phyloP scores from a whole-genome alignment of 2,329 filamentous ascomycete genomes.

The Aspergillus pseudonomiae region DNA sequence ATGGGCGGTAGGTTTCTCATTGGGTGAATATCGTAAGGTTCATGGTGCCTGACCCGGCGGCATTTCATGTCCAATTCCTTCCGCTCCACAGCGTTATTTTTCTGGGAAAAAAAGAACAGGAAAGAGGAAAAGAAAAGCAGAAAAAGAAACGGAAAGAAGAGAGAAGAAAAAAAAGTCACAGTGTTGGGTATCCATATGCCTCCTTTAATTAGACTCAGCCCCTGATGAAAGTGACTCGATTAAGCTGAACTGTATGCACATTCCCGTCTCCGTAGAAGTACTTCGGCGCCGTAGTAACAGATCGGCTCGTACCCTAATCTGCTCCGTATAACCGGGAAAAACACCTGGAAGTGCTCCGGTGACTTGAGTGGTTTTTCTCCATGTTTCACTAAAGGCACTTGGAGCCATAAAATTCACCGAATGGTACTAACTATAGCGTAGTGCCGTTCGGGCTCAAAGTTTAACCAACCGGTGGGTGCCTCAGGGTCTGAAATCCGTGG shows the following conservation, averaged over 20 bases:
- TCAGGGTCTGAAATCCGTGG: background rate
- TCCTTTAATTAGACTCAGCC: background rate
- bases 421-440: background rate
- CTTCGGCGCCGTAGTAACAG: background rate
- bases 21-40: slow-evolving; percentile 1
- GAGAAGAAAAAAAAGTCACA: no score
- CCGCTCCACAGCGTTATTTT: background rate
- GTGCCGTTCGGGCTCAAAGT: background rate
- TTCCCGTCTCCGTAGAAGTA: background rate
- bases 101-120: background rate
- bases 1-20: background rate
- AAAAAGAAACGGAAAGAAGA: no score
- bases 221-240: background rate
- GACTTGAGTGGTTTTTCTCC: background rate
- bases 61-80: background rate
- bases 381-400: background rate
- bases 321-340: background rate
- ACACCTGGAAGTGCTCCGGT: background rate
- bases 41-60: slow-evolving; percentile 1
- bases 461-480: background rate
- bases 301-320: background rate
- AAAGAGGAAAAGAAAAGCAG: background rate
- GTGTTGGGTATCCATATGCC: slow-evolving; percentile 2
- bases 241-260: background rate
- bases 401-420: background rate